A percentile compares a stretch with the other conserved stretches of the same genome.
These are phyloP conservation scores for Murraya paniculata DNA, from an alignment of 345 rosid genomes.

Conservation along the genomic window DNA sequence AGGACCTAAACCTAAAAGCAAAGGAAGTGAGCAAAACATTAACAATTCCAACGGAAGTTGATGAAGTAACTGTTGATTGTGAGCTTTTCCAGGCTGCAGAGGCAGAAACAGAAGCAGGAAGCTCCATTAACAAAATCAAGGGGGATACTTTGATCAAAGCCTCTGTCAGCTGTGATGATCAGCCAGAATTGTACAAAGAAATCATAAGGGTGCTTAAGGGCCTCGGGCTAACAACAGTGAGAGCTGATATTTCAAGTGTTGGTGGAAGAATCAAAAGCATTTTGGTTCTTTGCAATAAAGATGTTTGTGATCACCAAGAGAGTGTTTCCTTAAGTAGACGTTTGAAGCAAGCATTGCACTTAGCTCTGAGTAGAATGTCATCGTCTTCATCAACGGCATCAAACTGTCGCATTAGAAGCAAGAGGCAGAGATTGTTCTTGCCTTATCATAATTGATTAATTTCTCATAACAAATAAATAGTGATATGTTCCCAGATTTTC, in stretches of 20 bases:
- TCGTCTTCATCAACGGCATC: constrained; percentile 39
- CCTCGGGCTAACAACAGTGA: constrained; percentile 45
- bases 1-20: constrained; percentile 67
- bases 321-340: constrained; percentile 25
- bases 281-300: constrained; percentile 44
- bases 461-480: constrained; percentile 16
- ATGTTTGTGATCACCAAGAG: constrained; percentile 18
- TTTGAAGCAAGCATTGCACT: constrained; percentile 47
- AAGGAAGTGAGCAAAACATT: constrained; percentile 42
- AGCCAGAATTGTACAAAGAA: constrained; percentile 73
- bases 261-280: constrained; percentile 75
- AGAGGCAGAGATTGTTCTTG: constrained; percentile 81
- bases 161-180: constrained; percentile 77
- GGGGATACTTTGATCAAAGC: constrained; percentile 45
- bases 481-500: neutral
- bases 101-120: neutral
- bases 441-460: constrained; percentile 31
- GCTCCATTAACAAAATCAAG: neutral
- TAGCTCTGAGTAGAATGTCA: constrained; percentile 43
- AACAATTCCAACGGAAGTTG: constrained; percentile 61
- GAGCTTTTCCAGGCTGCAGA: constrained; percentile 19
- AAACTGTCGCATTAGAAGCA: constrained; percentile 68
- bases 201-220: constrained; percentile 50
- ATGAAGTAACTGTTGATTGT: constrained; percentile 61
- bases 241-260: constrained; percentile 59